Base-by-base conservation (phyloP, 2,329 filamentous ascomycete species). In the Penicillium sp. region DNA sequence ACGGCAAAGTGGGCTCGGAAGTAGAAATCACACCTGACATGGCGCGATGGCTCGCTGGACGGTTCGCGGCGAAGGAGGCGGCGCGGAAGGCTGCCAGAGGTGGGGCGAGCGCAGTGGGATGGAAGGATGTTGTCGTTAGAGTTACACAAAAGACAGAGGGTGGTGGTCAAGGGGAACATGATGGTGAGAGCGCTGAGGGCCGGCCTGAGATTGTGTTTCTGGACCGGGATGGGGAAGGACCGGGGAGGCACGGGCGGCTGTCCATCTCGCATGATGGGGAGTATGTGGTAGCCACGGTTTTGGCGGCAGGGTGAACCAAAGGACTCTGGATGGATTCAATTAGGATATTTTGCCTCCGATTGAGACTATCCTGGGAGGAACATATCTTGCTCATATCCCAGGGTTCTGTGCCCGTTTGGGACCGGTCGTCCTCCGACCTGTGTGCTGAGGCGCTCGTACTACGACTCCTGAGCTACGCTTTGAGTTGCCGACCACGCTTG, bases 221-320 rank as follows among this genome's bases (percentile, higher is more conserved):
- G 65, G 68, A 67, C 21, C 62, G 17, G 13, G n/a, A n/a, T 46
- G 53, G 26, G 41, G 29, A 19, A 29, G 44, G 41, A 7, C 7
- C 23, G 46, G 70, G 67, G 53, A 69, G 87, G 66, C 81, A 87
- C 54, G 92, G 88, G 15, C 82, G 86, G 70, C 74, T 97, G 49
- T 94, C 90, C 63, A 96, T 97, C 69, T 95, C 90, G 70, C 93
- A 97, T 74, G 93, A 97, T 75, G 89, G 86, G 2, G 89, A 92
- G 7, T 96, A 93, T 77, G 92, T 92, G 30, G 71, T 81, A 69
- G 81, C 81, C 41, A 81, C 76, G 9, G 78, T 81, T 58, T 65
- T 81, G 59, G 77, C 76, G 41, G 71, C 73, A 48, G 72, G 68
- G 0, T 76, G 70, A 76, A 47, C 3, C 15, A 21, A 11, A 5